Base-by-base conservation (phyloP, 2,329 filamentous ascomycete genomes). In the Parastagonospora nodorum region DNA sequence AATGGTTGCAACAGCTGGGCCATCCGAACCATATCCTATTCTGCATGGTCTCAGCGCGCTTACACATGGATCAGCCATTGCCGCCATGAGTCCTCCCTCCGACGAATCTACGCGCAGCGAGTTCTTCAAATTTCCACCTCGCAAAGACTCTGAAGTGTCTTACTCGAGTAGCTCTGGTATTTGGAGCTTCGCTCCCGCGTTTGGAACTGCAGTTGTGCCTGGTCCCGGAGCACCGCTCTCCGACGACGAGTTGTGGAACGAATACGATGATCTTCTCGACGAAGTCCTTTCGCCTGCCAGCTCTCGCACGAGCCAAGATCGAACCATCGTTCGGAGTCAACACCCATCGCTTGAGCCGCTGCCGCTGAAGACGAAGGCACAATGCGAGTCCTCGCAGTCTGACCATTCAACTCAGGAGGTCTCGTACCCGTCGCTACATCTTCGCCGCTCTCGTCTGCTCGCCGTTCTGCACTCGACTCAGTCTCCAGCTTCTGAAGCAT, bases 171-270 rank as follows among this genome's bases (percentile, higher is more conserved):
- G 84, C 61, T 90, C 88, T 2, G 85, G 84, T 0, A 73, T 82
- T 11, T 76, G 81, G 43, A 85, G 82, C 48, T 85, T 77, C 42
- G 80, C 81, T 10, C 82, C 82, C 5, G 84, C 86, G 3, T 57
- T 55, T 32, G 65, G 67, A 9, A 89, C 86, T 12, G 87, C 89
- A 6, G 75, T 90, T 2, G 78, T 89, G 16, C 88, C 88, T 0
- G 76, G 78, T 2, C 79, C 84, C 1, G 79, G 78, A 38, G 84
- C 85, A 4, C 86, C 84, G 0, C 80, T 87, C 4, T 84, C 78
- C 1, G 89, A 95, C 58, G 93, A 97, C 63, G 93, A 97, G 67
- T 83, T 96, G 1, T 97, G 93, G 93, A 87, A 92, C 44, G 93
- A 96, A 73, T 97, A 95, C 67, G 87, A 97, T 59, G 93, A 97